These are phyloP conservation scores for Aspergillus sp. DNA, from an alignment of 2,329 filamentous ascomycete species.

Conservation along the genomic window DNA sequence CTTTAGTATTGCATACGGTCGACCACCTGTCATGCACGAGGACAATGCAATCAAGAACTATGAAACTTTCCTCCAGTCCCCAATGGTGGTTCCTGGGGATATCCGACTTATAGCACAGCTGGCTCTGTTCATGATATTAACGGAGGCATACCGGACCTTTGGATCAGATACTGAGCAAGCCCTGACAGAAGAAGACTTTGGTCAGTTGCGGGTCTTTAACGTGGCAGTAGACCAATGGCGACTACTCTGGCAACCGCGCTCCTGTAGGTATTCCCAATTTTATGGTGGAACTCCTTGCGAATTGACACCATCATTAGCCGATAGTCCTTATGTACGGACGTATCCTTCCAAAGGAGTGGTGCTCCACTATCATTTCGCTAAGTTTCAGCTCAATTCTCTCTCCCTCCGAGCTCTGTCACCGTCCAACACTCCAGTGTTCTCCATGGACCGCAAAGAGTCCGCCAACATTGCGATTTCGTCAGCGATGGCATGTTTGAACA, in stretches of 20 bases:
- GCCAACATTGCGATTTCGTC: slow-evolving; percentile 43
- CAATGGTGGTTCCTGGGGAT: slow-evolving; percentile 49
- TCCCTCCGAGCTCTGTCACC: slow-evolving; percentile 37
- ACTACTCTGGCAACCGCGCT: slow-evolving; percentile 43
- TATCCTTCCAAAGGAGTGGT: slow-evolving; percentile 47
- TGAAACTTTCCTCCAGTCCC: slow-evolving; percentile 49
- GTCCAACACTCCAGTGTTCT: slow-evolving; percentile 36
- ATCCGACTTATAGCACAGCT: slow-evolving; percentile 54
- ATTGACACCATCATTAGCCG: slow-evolving; percentile 16
- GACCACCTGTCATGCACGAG: slow-evolving; percentile 53
- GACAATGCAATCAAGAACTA: slow-evolving; percentile 53
- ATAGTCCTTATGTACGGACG: slow-evolving; percentile 42
- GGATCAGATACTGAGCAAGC: slow-evolving; percentile 50
- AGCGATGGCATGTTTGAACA: slow-evolving; percentile 42
- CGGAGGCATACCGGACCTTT: slow-evolving; percentile 51
- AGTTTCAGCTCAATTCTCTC: slow-evolving; percentile 46
- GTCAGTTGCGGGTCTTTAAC: slow-evolving; percentile 42
- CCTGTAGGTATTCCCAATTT: slow-evolving; percentile 26
- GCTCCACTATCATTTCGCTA: slow-evolving; percentile 49
- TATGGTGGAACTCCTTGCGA: neutral
- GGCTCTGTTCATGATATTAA: slow-evolving; percentile 52
- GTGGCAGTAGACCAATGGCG: slow-evolving; percentile 49
- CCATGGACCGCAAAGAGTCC: slow-evolving; percentile 39
- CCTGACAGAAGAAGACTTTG: slow-evolving; percentile 46
- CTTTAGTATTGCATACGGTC: slow-evolving; percentile 55